A percentile compares a stretch with the other conserved stretches of the same genome.
Evolutionary conservation across 2,329 filamentous ascomycete species (phyloP).

Genomic region (Cytospora chrysosperma): DNA sequence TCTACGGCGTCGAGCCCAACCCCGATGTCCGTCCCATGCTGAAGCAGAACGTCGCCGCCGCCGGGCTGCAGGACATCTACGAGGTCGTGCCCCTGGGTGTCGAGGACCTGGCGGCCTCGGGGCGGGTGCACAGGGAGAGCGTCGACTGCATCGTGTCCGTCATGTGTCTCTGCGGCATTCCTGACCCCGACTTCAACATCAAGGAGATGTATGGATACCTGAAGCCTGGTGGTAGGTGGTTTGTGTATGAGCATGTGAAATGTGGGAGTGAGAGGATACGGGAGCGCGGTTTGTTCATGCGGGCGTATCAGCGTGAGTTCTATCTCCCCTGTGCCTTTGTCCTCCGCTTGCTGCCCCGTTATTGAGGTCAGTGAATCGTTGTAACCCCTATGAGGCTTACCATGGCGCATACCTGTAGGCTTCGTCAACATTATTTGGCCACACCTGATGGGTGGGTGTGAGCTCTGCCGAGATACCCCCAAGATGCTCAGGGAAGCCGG

Average conservation of each 20-base stretch:
- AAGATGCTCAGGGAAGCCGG: constrained; percentile 48
- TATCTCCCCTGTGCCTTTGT: neutral
- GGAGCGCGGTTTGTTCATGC: constrained; percentile 40
- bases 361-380: neutral
- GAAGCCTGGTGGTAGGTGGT: constrained; percentile 62
- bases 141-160: constrained; percentile 61
- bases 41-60: constrained; percentile 44
- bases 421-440: constrained; percentile 55
- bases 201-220: constrained; percentile 55
- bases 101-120: constrained; percentile 49
- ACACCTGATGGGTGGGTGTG: constrained; percentile 50
- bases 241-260: constrained; percentile 61
- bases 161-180: constrained; percentile 63
- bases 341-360: neutral
- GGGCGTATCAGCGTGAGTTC: constrained; percentile 42
- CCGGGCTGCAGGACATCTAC: constrained; percentile 57
- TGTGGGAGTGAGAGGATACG: constrained; percentile 26
- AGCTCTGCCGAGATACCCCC: constrained; percentile 49
- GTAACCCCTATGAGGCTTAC: neutral
- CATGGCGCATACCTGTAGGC: constrained; percentile 36
- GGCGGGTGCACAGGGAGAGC: constrained; percentile 48
- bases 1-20: constrained; percentile 68
- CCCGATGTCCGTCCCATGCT: constrained; percentile 49
- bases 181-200: constrained; percentile 56
- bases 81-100: constrained; percentile 63